Evolutionary conservation across 345 rosid genomes (phyloP), one percentile per base, ranked within the genome.

Genomic region (Heritiera littoralis): DNA sequence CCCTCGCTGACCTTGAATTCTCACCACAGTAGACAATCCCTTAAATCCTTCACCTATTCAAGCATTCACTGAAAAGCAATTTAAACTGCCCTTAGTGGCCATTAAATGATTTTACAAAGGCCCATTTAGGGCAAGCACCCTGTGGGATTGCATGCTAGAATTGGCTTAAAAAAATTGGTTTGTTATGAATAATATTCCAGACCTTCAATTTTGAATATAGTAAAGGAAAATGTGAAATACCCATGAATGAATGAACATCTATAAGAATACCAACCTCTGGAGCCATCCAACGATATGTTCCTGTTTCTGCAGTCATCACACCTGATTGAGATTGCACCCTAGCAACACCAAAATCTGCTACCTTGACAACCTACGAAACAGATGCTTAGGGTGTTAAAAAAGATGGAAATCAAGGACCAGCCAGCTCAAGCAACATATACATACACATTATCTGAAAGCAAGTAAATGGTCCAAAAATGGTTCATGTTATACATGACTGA

Each of bases 211-310:
- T 55, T 35, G 49, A 49, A 23, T 23, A 23, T 23, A 23, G 28
- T 11, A 76, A 79, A 49, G 56, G 38, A 72, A 72, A 52, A 61
- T 40, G 54, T 74, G 58, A 70, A 49, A 70, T 28, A 58, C 58
- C 66, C n/a, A 56, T 23, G 67, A 38, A 60, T 41, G 12, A 41
- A 35, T 79, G 51, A 80, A 77, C 9, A 60, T 68, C 20, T 65
- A 75, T 10, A 32, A 72, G 48, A 63, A 28, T 55, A 81, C 86
- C 82, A 78, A 91, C 95, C 92, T 91, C 95, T 23, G 93, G 95
- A 78, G 95, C 95, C 95, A 91, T 91, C 95, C 95, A 91, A 35
- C 93, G 90, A 72, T 91, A 91, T 4, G 93, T 89, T 75, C 95
- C 95, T 65, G 93, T 91, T 86, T 91, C 95, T 20, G 92, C 93